These are phyloP conservation scores for Pleodorina starrii DNA, from an alignment of 139 green algal genomes.

Conservation along the genomic window DNA sequence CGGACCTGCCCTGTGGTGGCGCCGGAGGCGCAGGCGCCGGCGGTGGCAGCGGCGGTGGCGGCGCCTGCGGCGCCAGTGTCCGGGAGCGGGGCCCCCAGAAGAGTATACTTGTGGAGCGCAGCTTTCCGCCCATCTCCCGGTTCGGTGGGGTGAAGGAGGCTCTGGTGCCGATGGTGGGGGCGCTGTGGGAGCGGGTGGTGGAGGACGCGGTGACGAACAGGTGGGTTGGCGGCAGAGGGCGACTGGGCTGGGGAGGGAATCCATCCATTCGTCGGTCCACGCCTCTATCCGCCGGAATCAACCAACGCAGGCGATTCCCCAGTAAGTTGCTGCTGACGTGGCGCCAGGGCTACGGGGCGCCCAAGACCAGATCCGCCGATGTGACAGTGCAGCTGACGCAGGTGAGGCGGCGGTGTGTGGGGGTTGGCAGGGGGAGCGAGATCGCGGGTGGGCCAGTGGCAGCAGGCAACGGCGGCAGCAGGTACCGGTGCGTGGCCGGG, in stretches of 20 bases:
- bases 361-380: constrained; percentile 12
- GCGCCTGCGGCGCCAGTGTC: background rate
- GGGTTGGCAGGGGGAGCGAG: too few relatives aligned
- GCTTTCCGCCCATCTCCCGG: constrained; percentile 57
- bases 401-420: too few relatives aligned
- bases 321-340: constrained; percentile 62
- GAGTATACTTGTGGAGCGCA: constrained; percentile 62
- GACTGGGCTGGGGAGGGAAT: background rate
- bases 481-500: too few relatives aligned
- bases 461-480: too few relatives aligned
- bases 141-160: constrained; percentile 30
- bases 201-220: constrained; percentile 52
- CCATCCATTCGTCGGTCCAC: too few relatives aligned
- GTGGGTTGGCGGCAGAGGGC: background rate
- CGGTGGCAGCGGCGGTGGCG: background rate
- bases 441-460: too few relatives aligned
- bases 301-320: constrained; percentile 59
- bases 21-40: background rate
- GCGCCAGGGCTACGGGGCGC: constrained; percentile 62
- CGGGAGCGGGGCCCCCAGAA: constrained; percentile 57
- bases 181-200: constrained; percentile 59
- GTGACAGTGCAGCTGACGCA: constrained; percentile 38
- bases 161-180: constrained; percentile 52
- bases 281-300: too few relatives aligned
- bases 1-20: constrained; percentile 4